A percentile compares a stretch with the other conserved stretches of the same genome.
Evolutionary conservation across 2,329 filamentous ascomycete genomes (phyloP).

Genomic region (Cercospora beticola): DNA sequence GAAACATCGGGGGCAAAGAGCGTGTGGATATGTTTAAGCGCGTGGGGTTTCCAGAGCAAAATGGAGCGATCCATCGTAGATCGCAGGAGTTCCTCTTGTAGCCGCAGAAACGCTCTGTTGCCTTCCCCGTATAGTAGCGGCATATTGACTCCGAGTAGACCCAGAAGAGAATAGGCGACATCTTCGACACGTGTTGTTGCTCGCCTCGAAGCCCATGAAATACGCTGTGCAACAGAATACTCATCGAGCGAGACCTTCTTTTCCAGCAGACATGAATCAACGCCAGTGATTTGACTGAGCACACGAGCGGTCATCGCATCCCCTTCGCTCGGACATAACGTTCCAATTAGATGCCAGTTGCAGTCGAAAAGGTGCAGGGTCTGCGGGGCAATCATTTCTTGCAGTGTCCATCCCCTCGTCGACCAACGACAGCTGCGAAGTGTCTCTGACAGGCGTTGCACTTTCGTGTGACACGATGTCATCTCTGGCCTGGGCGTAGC

Average conservation of each 20-base stretch:
- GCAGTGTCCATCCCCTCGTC: constrained; percentile 18
- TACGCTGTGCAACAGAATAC: neutral
- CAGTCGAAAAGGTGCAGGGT: neutral
- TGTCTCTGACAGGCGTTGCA: too few species aligned
- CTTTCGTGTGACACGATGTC: too few species aligned
- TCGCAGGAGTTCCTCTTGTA: constrained; percentile 25
- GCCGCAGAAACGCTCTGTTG: constrained; percentile 19
- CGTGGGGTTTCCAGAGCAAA: neutral
- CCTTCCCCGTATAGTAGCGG: constrained; percentile 22
- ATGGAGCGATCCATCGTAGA: constrained; percentile 9
- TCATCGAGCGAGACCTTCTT: neutral
- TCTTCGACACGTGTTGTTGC: constrained; percentile 17
- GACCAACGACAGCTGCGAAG: constrained; percentile 1
- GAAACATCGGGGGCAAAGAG: neutral
- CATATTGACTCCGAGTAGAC: constrained; percentile 25
- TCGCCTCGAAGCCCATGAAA: constrained; percentile 16
- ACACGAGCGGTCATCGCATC: neutral
- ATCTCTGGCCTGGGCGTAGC: too few species aligned
- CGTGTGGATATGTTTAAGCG: neutral
- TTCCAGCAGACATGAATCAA: neutral
- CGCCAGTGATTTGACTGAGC: neutral
- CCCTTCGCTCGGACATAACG: neutral
- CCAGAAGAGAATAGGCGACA: constrained; percentile 22
- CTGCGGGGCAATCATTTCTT: constrained; percentile 18
- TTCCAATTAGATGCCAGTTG: neutral